Evolutionary conservation across 2,329 filamentous ascomycete genomes (phyloP).

Genomic region (Calonectria naviculata): DNA sequence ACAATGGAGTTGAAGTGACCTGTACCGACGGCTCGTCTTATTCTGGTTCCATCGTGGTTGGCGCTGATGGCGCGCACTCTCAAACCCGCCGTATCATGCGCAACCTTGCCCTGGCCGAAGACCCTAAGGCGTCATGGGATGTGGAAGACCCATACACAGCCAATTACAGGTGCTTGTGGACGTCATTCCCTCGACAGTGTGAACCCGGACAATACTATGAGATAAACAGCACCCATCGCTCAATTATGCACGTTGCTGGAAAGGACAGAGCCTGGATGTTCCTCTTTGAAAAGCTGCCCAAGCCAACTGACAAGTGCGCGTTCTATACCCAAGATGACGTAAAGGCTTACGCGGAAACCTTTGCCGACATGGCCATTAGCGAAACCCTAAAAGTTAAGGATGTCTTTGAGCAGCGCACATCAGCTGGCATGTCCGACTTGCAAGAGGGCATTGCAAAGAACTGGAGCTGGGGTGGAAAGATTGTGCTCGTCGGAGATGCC

Average conservation of each 20-base stretch:
- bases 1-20: constrained; percentile 23
- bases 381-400: constrained; percentile 21
- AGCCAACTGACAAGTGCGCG: background rate
- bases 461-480: constrained; percentile 38
- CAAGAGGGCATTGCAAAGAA: constrained; percentile 45
- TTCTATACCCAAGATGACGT: constrained; percentile 11
- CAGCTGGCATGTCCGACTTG: constrained; percentile 40
- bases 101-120: background rate
- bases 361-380: constrained; percentile 11
- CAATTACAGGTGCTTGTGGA: constrained; percentile 35
- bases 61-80: constrained; percentile 35
- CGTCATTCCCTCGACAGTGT: constrained; percentile 36
- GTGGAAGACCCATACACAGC: background rate
- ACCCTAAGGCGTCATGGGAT: background rate
- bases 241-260: constrained; percentile 44
- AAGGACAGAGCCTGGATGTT: constrained; percentile 45
- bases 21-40: constrained; percentile 32
- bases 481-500: constrained; percentile 48
- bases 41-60: constrained; percentile 33
- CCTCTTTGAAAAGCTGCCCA: constrained; percentile 44
- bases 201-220: constrained; percentile 39
- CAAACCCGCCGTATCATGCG: constrained; percentile 26
- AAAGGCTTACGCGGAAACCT: background rate
- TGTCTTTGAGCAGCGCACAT: background rate
- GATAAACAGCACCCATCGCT: constrained; percentile 38